Conservation (phyloP, 306 rosid genomes). For the Psophocarpus tetragonolobus region DNA sequence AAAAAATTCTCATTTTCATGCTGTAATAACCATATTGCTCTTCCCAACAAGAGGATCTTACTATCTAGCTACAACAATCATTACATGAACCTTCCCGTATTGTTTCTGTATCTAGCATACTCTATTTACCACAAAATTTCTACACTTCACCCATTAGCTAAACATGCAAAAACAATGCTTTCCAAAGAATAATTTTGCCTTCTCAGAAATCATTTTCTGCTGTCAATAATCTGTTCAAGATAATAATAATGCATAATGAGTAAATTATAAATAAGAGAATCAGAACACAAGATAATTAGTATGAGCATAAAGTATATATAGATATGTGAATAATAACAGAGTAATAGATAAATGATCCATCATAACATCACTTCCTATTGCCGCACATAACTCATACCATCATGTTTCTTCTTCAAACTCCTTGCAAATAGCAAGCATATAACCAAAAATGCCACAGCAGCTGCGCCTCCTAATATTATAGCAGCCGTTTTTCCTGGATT, state of each 20-base stretch:
- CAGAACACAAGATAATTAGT: background rate
- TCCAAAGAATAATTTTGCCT: slow-evolving; percentile 43
- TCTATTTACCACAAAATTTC: slow-evolving; percentile 44
- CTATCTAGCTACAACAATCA: slow-evolving; percentile 30
- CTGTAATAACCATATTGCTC: slow-evolving; percentile 36
- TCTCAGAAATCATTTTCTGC: slow-evolving; percentile 36
- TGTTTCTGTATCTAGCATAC: slow-evolving; percentile 32
- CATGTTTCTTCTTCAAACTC: slow-evolving; percentile 77
- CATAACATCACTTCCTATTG: slow-evolving; percentile 1
- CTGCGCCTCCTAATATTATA: slow-evolving; percentile 82
- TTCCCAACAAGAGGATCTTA: slow-evolving; percentile 29
- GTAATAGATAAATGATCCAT: background rate
- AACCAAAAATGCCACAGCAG: slow-evolving; percentile 78
- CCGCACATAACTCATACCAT: slow-evolving; percentile 53
- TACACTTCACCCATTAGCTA: slow-evolving; percentile 21
- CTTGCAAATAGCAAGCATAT: slow-evolving; percentile 82
- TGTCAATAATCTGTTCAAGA: slow-evolving; percentile 75
- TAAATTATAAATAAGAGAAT: slow-evolving; percentile 33
- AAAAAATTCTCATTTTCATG: slow-evolving; percentile 35
- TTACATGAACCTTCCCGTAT: slow-evolving; percentile 13
- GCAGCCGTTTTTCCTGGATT: slow-evolving; percentile 88
- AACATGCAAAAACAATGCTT: slow-evolving; percentile 45
- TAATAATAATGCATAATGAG: slow-evolving; percentile 31
- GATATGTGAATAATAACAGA: background rate
- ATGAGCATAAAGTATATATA: background rate